Evolutionary conservation across 805 yeast species (phyloP), one percentile per base, ranked within the genome.

Genomic region (Ogataea trehalophila): DNA sequence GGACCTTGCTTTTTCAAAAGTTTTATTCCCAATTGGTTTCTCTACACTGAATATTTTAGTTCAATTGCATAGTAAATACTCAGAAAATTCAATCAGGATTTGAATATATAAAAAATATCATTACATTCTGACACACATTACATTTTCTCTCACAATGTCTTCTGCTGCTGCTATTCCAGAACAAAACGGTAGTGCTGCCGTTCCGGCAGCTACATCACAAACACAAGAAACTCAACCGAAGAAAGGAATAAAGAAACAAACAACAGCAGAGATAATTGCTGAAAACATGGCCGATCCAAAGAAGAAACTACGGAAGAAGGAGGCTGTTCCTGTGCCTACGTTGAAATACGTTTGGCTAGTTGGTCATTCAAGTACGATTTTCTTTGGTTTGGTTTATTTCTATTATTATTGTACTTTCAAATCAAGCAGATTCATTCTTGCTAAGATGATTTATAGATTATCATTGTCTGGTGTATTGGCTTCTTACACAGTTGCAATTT

Each of bases 381-480:
- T 57, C 0, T 76, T 74, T 54, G 83, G 85, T 8, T 8, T 58
- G 0, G 16, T 60, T 45, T 62, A 69, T 68, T 37, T 62, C 59
- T 16, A 42, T 0, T 69, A 68, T 48, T 73, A 73, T 50, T 41
- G 69, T 50, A 59, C 56, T 36, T 45, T 48, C 44, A 69, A 49
- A 43, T 62, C 51, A 58, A 76, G 68, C 71, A 67, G 59, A 20
- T 73, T 55, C 44, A 74, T 56, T 64, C 60, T 75, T 44, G 79
- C 84, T 26, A 63, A 71, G n/a, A 61, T 82, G 14, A 49, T 72
- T 33, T 86, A 85, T 65, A 66, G 83, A 51, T 53, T 81, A 37
- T 61, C 85, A 6, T 67, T 85, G 15, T 40, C 79, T 6, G 91
- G 91, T 15, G 75, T 81, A 0, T 59, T 77, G 35, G 44, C 68